A percentile compares a stretch with the other conserved stretches of the same genome.
These are phyloP conservation scores for Rhizopogon vesiculosus DNA, from an alignment of 768 basidiomycete species.

Conservation along the genomic window DNA sequence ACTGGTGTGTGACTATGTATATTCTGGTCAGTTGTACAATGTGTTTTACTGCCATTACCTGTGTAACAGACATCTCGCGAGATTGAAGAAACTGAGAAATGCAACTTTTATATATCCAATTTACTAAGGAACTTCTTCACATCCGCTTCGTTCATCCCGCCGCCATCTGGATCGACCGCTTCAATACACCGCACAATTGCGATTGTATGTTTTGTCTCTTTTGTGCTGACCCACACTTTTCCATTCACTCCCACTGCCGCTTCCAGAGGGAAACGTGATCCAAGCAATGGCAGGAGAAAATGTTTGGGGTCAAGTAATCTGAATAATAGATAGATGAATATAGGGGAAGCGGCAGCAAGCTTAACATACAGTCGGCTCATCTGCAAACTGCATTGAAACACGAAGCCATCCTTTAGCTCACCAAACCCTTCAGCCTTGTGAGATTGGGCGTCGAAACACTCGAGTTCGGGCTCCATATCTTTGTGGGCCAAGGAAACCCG, in stretches of 20 bases:
- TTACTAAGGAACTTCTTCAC: constrained; percentile 49
- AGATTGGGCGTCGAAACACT: constrained; percentile 93
- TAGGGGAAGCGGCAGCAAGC: background rate
- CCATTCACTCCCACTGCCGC: constrained; percentile 90
- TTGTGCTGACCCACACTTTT: constrained; percentile 82
- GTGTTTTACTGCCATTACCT: background rate
- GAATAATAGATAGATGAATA: constrained; percentile 5
- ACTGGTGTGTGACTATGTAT: background rate
- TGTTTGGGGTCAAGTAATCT: constrained; percentile 80
- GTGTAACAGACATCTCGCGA: background rate
- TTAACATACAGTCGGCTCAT: constrained; percentile 87
- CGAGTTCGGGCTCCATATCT: constrained; percentile 97
- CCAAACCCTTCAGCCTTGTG: constrained; percentile 92
- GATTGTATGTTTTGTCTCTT: constrained; percentile 70
- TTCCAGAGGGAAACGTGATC: constrained; percentile 81
- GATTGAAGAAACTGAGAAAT: background rate
- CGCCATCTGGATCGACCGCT: constrained; percentile 72
- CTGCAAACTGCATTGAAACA: constrained; percentile 76
- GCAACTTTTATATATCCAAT: constrained; percentile 33
- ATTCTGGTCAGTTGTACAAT: constrained; percentile 6
- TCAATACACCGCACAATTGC: constrained; percentile 77
- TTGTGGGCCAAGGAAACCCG: constrained; percentile 91
- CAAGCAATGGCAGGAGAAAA: constrained; percentile 78
- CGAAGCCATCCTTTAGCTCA: constrained; percentile 85
- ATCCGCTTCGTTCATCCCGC: constrained; percentile 49